Evolutionary conservation across 2,329 filamentous ascomycete species (phyloP).

Genomic region (Didymella sp.): DNA sequence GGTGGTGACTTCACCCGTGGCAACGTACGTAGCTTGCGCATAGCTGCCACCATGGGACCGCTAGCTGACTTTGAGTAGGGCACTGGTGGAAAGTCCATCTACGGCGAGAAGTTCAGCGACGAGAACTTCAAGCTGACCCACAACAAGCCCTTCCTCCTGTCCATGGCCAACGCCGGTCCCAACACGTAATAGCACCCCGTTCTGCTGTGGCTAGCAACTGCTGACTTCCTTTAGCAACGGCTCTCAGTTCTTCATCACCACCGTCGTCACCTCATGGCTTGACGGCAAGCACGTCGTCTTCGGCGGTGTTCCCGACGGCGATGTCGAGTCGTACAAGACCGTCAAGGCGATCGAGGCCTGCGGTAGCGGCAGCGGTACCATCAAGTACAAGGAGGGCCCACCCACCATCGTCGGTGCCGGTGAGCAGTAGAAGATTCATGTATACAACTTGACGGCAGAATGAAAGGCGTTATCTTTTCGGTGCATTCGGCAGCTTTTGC

Average conservation of each 20-base stretch:
- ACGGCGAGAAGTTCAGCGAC: slow-evolving; percentile 91
- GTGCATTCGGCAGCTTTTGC: slow-evolving; percentile 19
- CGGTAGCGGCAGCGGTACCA: slow-evolving; percentile 61
- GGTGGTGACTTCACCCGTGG: slow-evolving; percentile 93
- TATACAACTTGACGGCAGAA: slow-evolving; percentile 17
- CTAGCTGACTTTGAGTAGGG: slow-evolving; percentile 62
- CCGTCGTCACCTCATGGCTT: slow-evolving; percentile 71
- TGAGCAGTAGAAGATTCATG: slow-evolving; percentile 49
- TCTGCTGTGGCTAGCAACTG: slow-evolving; percentile 11
- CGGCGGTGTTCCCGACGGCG: slow-evolving; percentile 69
- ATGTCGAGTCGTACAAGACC: slow-evolving; percentile 60
- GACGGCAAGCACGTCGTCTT: slow-evolving; percentile 86
- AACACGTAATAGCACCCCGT: slow-evolving; percentile 71
- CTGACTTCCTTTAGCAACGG: slow-evolving; percentile 63
- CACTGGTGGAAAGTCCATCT: slow-evolving; percentile 92
- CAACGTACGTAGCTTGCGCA: slow-evolving; percentile 69
- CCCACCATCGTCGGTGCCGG: slow-evolving; percentile 63
- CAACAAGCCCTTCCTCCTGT: slow-evolving; percentile 77
- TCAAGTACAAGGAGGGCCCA: slow-evolving; percentile 58
- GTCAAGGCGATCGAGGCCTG: slow-evolving; percentile 67
- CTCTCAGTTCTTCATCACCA: slow-evolving; percentile 77
- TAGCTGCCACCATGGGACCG: not conserved
- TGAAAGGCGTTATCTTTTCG: slow-evolving; percentile 15
- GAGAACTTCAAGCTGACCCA: slow-evolving; percentile 88
- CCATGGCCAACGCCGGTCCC: slow-evolving; percentile 94